Conservation (phyloP, 345 rosid species). For the Toxicodendron radicans region DNA sequence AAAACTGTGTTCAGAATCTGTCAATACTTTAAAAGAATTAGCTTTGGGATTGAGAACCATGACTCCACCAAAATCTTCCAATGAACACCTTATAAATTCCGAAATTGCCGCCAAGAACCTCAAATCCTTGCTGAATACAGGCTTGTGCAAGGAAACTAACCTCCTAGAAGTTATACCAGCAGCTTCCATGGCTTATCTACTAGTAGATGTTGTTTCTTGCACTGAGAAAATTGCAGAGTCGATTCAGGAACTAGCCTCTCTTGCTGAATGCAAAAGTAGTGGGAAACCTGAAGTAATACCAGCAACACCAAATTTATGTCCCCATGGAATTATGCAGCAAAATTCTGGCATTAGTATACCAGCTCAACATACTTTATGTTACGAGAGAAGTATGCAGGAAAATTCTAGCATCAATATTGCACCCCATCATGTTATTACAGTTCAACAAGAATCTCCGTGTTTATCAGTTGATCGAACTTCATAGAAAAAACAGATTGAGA, state of each 20-base stretch:
- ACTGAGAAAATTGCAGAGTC: constrained; percentile 32
- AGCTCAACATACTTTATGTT: neutral
- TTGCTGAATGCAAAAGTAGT: constrained; percentile 23
- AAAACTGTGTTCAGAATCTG: constrained; percentile 27
- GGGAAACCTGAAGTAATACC: constrained; percentile 3
- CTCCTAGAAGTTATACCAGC: constrained; percentile 26
- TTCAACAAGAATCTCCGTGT: neutral
- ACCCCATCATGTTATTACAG: constrained; percentile 14
- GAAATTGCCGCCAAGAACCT: constrained; percentile 28
- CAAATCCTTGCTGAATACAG: constrained; percentile 19
- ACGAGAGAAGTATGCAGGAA: neutral
- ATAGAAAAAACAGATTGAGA: neutral
- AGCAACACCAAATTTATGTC: neutral
- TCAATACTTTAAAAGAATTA: constrained; percentile 36
- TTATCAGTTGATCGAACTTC: neutral
- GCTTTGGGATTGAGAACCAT: constrained; percentile 30
- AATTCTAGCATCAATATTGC: neutral
- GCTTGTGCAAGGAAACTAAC: constrained; percentile 22
- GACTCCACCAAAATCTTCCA: constrained; percentile 19
- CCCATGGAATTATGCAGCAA: neutral
- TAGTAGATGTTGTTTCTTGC: constrained; percentile 30
- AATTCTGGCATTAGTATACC: neutral
- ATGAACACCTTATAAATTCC: constrained; percentile 29
- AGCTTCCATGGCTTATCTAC: constrained; percentile 28
- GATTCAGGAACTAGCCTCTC: constrained; percentile 29